Base-by-base conservation (phyloP, 2,329 filamentous ascomycete genomes). In the Aspergillus sp. region DNA sequence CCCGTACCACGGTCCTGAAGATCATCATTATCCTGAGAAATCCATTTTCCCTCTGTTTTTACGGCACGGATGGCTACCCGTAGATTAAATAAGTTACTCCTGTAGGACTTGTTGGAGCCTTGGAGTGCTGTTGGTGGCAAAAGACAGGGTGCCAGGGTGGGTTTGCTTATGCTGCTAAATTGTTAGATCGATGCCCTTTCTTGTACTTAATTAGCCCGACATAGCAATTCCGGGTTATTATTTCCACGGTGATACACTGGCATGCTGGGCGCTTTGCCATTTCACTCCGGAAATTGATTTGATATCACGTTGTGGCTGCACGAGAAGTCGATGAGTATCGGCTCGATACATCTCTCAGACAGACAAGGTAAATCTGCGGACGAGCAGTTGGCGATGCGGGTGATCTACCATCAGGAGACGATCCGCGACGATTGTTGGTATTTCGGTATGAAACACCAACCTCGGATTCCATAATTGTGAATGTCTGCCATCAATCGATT, bases 361-460 rank as follows among this genome's bases (percentile, higher is more conserved):
- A 37, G 24, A 34, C n/a, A 17, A 48, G 33, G 30, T 17, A 30
- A 19, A 7, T 19, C n/a, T 13, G n/a, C 15, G 19, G 20, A 20
- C 20, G 20, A 20, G 20, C 20, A 20, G 30, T n/a, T 39, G 30
- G 48, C 27, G 19, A 20, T 24, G 42, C 54, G 58, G 58, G 51
- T 60, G 58, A 60, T 60, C 58, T 60, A 33, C 57, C 37, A 46
- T 60, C 54, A 44, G 51, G 49, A 44, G 47, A 37, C 48, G 41
- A 56, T 49, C 46, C 47, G 30, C 41, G 34, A 46, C 15, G 20
- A 45, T 47, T 51, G 30, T 44, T 37, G 27, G 30, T 37, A 33
- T 40, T 34, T 30, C 30, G 52, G 53, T 52, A 53, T 45, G 55
- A 17, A 20, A 34, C 30, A 50, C 15, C 34, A 22, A 20, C 9